These are phyloP conservation scores for Phaseolus lunatus DNA, from an alignment of 306 rosid species.

Conservation along the genomic window DNA sequence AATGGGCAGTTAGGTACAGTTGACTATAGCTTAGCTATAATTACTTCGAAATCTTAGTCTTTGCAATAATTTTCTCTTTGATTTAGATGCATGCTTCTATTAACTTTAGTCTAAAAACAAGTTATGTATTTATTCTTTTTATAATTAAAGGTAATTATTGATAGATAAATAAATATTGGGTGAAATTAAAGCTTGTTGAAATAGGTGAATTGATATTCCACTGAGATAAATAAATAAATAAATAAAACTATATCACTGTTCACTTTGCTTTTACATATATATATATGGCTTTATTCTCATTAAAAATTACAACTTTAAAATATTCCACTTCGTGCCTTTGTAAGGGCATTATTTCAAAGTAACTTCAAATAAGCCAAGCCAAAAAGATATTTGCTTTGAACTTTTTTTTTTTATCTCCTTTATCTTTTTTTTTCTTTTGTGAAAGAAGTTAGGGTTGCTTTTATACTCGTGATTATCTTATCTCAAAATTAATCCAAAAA, in stretches of 20 bases:
- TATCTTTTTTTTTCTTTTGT: conserved; percentile 3
- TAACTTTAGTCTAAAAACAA: too few species aligned
- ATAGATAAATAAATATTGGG: too few species aligned
- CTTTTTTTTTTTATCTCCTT: conserved; percentile 5
- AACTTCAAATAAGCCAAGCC: not conserved
- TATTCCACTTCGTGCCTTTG: not conserved
- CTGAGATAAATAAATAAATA: not conserved
- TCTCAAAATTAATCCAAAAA: conserved; percentile 2
- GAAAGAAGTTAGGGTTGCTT: conserved; percentile 9
- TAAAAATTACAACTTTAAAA: not conserved
- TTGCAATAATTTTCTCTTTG: not conserved
- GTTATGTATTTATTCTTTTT: not conserved
- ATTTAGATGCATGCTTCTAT: not conserved
- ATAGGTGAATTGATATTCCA: not conserved
- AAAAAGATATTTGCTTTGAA: conserved; percentile 5
- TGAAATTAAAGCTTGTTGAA: too few species aligned
- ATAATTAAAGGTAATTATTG: not conserved
- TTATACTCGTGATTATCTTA: conserved; percentile 5
- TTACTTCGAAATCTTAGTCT: not conserved
- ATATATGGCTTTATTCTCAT: not conserved
- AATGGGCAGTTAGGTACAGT: conserved; percentile 28
- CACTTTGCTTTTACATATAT: not conserved
- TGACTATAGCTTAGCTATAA: conserved; percentile 13
- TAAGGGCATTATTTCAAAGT: conserved; percentile 9
- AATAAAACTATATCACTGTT: not conserved